Percentiles rank a stretch among this genome's conserved stretches.
These are phyloP conservation scores for Cinnamomum micranthum DNA, from an alignment of 164 flowering plant genomes.

Conservation along the genomic window DNA sequence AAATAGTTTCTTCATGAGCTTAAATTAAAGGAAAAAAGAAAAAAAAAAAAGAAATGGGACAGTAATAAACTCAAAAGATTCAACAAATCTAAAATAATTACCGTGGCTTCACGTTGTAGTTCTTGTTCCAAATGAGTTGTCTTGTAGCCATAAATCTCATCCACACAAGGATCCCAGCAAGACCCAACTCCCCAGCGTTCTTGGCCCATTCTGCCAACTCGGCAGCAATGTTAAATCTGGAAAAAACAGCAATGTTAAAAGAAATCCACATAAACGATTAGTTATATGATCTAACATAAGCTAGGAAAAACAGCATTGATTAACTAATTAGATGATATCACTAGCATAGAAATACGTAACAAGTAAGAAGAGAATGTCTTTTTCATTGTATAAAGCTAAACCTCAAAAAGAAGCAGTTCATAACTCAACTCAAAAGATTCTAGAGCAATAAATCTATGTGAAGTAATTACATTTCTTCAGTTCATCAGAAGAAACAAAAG, in stretches of 20 bases:
- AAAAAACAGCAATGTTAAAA: constrained; percentile 94
- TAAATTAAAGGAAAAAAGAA: background rate
- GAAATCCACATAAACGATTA: background rate
- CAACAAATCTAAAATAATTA: constrained; percentile 23
- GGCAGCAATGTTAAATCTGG: constrained; percentile 96
- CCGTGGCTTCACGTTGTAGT: constrained; percentile 99
- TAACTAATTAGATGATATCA: background rate
- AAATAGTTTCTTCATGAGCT: background rate
- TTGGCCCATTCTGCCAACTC: constrained; percentile 76
- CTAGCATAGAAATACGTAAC: too few species aligned
- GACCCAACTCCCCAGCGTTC: constrained; percentile 71
- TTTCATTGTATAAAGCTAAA: background rate
- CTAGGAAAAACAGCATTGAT: background rate
- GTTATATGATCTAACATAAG: background rate
- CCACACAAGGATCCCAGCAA: constrained; percentile 97
- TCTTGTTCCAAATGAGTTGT: constrained; percentile 97
- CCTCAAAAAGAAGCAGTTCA: background rate
- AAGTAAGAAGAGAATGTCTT: background rate
- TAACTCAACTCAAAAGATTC: constrained; percentile 1
- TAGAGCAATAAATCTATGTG: background rate
- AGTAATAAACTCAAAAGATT: background rate
- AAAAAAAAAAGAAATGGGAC: background rate
- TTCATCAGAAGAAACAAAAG: background rate
- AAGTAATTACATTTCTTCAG: background rate
- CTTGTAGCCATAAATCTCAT: constrained; percentile 99